Evolutionary conservation across 23 red algal species (phyloP).

Genomic region (Chondrus crispus): DNA sequence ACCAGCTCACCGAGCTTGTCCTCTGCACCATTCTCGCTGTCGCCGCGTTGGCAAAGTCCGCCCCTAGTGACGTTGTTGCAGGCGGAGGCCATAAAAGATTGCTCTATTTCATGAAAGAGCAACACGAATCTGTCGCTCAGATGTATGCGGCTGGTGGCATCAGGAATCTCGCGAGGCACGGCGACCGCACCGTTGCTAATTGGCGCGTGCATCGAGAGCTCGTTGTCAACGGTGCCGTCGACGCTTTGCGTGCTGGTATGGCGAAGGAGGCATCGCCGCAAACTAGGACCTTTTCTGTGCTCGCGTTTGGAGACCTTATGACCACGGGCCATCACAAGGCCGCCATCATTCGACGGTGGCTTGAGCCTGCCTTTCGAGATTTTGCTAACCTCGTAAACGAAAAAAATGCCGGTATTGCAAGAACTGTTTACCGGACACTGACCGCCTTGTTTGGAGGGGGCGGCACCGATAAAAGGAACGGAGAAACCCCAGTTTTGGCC

Average conservation of each 20-base stretch:
- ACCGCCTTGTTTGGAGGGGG: constrained; percentile 32
- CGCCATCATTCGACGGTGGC: constrained; percentile 32
- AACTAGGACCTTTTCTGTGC: constrained; percentile 23
- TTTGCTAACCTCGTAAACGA: constrained; percentile 38
- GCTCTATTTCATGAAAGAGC: constrained; percentile 12
- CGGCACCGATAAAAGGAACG: neutral
- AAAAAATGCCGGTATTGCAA: constrained; percentile 18
- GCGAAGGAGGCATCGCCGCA: neutral
- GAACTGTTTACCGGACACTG: constrained; percentile 10
- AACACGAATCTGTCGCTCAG: constrained; percentile 34
- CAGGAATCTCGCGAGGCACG: constrained; percentile 46
- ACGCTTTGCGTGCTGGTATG: constrained; percentile 37
- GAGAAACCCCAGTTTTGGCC: neutral
- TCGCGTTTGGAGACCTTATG: constrained; percentile 57
- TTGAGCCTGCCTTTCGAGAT: constrained; percentile 25
- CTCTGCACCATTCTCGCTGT: constrained; percentile 45
- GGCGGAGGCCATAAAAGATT: constrained; percentile 30
- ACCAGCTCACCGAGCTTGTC: constrained; percentile 9
- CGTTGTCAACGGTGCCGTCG: constrained; percentile 27
- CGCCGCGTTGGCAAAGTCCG: constrained; percentile 38
- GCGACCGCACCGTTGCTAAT: neutral
- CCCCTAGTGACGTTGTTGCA: constrained; percentile 13
- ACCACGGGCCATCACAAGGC: constrained; percentile 57
- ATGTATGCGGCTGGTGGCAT: constrained; percentile 56
- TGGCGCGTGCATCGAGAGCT: constrained; percentile 57